Base-by-base conservation (phyloP, 345 rosid genomes). In the Eucalyptus virginea region DNA sequence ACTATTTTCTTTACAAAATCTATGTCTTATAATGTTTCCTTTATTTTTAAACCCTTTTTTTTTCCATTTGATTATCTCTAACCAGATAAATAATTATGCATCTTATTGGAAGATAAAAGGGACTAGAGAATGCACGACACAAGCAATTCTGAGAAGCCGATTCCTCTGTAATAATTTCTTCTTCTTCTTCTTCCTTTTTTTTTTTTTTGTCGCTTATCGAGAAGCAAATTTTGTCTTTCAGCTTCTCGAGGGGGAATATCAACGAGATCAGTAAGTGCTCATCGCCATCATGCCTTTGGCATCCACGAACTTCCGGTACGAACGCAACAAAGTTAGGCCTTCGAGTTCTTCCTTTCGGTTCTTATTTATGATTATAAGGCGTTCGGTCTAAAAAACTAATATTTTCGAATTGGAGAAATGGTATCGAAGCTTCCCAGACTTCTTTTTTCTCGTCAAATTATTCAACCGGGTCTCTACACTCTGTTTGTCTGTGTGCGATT, bases 401-500 rank as follows among this genome's bases (percentile, higher is more conserved):
- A 28, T 40, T 77, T 77, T 37, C 14, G 45, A 77, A 77, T n/a
- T 8, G 26, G 26, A 44, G 26, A 77, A 77, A 37, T 11, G 45
- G 47, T 0, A 7, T 4, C 28, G 83, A 40, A 37, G 83, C 8
- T 77, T 77, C 45, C 26, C 11, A 12, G 24, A 21, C 14, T 5
- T 19, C 1, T 11, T 11, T 19, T 37, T 37, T 30, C 1, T 12
- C 11, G 23, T 72, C 42, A 9, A 69, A 34, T 34, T 18, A 32
- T 19, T 19, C 24, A 18, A 18, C 17, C 2, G 44, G 7, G 26
- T 72, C 42, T 69, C 81, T 1, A 9, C 12, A 17, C 44, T 9
- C 0, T 2, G 11, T 69, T 17, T 18, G 19, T 16, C 1, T 1
- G 18, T 0, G 11, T 2, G 42, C 24, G 21, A 34, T 34, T 21